phyloP scores from a whole-genome alignment of 2,329 filamentous ascomycete species.

The Septoria petroselini region DNA sequence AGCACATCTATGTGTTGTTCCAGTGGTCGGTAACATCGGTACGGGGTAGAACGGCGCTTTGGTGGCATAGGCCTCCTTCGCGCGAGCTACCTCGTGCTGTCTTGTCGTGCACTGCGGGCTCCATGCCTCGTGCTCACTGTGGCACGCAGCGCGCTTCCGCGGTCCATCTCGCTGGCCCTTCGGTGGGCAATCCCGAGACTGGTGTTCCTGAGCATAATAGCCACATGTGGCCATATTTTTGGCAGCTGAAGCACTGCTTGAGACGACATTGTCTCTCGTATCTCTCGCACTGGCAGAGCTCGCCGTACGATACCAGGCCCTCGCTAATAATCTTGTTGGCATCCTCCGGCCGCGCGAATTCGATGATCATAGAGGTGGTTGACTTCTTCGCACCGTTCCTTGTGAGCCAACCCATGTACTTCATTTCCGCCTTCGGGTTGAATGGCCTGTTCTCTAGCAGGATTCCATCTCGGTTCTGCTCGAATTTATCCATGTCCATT shows the following conservation, averaged over 20 bases:
- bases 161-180: constrained; percentile 3
- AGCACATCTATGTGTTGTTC: neutral
- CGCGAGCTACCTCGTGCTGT: neutral
- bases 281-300: constrained; percentile 9
- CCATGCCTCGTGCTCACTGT: constrained; percentile 6
- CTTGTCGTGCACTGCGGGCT: constrained; percentile 3
- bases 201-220: constrained; percentile 11
- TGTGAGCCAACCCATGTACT: constrained; percentile 10
- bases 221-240: constrained; percentile 13
- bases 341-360: constrained; percentile 5
- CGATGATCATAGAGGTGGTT: constrained; percentile 9
- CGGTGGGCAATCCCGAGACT: constrained; percentile 3
- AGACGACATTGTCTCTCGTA: constrained; percentile 1
- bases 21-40: neutral
- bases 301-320: constrained; percentile 6
- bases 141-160: constrained; percentile 6
- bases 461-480: constrained; percentile 2
- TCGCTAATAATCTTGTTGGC: constrained; percentile 12
- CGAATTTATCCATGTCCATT: constrained; percentile 10
- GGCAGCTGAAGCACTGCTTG: constrained; percentile 9
- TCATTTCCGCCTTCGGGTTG: constrained; percentile 3
- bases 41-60: neutral
- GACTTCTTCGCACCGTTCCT: constrained; percentile 8
- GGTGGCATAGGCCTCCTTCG: neutral
- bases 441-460: constrained; percentile 7